A percentile compares a stretch with the other conserved stretches of the same genome.
These are phyloP conservation scores for Cryptococcus floricola DNA, from an alignment of 1,284 basidiomycete species.

Conservation along the genomic window DNA sequence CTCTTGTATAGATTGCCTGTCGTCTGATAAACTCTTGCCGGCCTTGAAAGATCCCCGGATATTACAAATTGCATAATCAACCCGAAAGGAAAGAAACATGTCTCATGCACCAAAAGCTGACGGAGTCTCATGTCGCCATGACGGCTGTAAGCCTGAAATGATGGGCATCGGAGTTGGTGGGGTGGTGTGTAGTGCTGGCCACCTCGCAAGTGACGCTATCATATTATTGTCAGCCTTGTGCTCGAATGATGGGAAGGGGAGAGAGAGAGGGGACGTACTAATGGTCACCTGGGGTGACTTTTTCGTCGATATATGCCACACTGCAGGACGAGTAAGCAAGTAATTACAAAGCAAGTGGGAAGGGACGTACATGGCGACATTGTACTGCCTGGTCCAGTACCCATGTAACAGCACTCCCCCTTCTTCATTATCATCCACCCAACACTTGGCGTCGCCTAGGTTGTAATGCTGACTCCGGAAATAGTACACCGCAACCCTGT, in stretches of 20 bases:
- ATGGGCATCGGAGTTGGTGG: slow-evolving; percentile 40
- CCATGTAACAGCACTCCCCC: slow-evolving; percentile 40
- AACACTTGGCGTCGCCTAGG: slow-evolving; percentile 48
- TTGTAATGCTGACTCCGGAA: slow-evolving; percentile 47
- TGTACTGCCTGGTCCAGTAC: slow-evolving; percentile 46
- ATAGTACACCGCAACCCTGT: slow-evolving; percentile 49
- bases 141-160: slow-evolving; percentile 50
- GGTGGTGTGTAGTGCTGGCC: slow-evolving; percentile 40
- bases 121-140: slow-evolving; percentile 43
- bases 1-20: too few species aligned
- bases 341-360: background rate
- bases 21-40: too few species aligned
- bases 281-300: slow-evolving; percentile 46
- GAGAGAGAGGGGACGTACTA: slow-evolving; percentile 28
- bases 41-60: too few species aligned
- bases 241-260: background rate
- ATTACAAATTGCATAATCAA: too few species aligned
- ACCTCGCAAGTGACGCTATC: slow-evolving; percentile 49
- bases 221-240: background rate
- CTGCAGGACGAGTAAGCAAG: slow-evolving; percentile 18
- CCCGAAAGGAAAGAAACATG: too few species aligned
- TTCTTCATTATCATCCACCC: slow-evolving; percentile 50
- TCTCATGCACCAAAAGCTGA: too few species aligned
- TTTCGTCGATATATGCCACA: slow-evolving; percentile 47
- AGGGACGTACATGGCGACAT: slow-evolving; percentile 40